phyloP scores from a whole-genome alignment of 768 basidiomycete genomes.

The Lactarius vividus region DNA sequence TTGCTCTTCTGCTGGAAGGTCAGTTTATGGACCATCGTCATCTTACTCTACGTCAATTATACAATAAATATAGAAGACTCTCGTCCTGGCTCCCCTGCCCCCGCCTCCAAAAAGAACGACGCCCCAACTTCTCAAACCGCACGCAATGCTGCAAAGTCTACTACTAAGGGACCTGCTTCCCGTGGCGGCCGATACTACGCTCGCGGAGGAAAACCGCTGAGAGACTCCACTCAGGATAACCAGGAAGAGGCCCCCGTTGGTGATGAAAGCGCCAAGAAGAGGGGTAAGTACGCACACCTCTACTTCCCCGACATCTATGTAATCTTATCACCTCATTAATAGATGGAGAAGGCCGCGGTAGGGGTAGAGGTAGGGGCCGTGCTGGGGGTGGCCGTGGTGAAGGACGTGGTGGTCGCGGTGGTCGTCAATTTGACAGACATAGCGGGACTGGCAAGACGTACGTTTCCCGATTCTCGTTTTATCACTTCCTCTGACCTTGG shows the following conservation, averaged over 20 bases:
- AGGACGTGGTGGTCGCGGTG: slow-evolving; percentile 68
- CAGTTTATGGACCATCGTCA: slow-evolving; percentile 31
- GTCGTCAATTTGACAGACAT: slow-evolving; percentile 82
- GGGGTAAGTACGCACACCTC: slow-evolving; percentile 30
- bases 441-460: slow-evolving; percentile 82
- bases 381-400: slow-evolving; percentile 48
- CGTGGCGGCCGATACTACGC: slow-evolving; percentile 69
- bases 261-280: slow-evolving; percentile 36
- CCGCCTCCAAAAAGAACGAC: slow-evolving; percentile 35
- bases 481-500: slow-evolving; percentile 6
- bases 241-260: slow-evolving; percentile 38
- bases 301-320: slow-evolving; percentile 8
- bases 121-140: slow-evolving; percentile 36
- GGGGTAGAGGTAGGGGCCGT: slow-evolving; percentile 49
- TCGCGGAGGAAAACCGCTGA: slow-evolving; percentile 54
- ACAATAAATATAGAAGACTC: slow-evolving; percentile 44
- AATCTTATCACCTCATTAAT: slow-evolving; percentile 26
- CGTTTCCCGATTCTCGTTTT: slow-evolving; percentile 33
- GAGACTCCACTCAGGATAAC: slow-evolving; percentile 40
- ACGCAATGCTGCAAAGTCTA: slow-evolving; percentile 43
- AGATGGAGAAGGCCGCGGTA: slow-evolving; percentile 46
- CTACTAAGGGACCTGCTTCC: slow-evolving; percentile 54
- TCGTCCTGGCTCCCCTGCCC: slow-evolving; percentile 43
- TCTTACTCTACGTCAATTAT: slow-evolving; percentile 6
- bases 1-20: slow-evolving; percentile 75